phyloP scores from a whole-genome alignment of 495 filamentous ascomycete species.

The Penicillium subrubescens region DNA sequence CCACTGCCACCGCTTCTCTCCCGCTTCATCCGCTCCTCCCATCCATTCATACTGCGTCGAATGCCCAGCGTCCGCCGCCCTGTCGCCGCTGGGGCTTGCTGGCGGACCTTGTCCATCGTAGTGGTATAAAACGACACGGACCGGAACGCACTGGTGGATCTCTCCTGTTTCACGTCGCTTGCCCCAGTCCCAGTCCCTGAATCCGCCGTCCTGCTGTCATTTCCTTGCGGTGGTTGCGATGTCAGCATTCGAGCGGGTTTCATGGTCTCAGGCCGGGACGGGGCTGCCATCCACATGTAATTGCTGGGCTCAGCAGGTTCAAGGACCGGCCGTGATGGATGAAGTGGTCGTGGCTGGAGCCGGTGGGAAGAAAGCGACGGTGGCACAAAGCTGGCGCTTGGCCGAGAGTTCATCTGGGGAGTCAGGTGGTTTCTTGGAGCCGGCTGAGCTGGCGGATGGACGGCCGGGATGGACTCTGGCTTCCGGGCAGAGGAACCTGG shows the following conservation, averaged over 20 bases:
- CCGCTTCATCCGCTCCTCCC: constrained; percentile 52
- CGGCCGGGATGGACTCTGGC: constrained; percentile 12
- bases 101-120: constrained; percentile 47
- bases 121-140: constrained; percentile 57
- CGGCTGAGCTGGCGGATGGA: constrained; percentile 16
- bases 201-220: constrained; percentile 8
- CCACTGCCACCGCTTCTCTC: constrained; percentile 16
- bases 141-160: constrained; percentile 26
- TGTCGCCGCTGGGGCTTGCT: constrained; percentile 27
- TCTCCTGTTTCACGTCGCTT: constrained; percentile 30
- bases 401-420: constrained; percentile 8
- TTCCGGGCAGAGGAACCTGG: constrained; percentile 25
- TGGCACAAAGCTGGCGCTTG: constrained; percentile 21
- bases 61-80: constrained; percentile 58
- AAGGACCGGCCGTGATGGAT: constrained; percentile 40
- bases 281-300: constrained; percentile 46
- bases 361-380: constrained; percentile 37
- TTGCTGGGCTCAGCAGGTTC: constrained; percentile 39
- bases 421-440: constrained; percentile 16
- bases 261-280: constrained; percentile 23
- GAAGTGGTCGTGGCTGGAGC: constrained; percentile 39
- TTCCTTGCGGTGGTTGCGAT: constrained; percentile 15
- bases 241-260: constrained; percentile 27
- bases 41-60: constrained; percentile 60
- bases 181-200: constrained; percentile 19